phyloP scores from a whole-genome alignment of 345 rosid species.

The Citrus mangshanensis region DNA sequence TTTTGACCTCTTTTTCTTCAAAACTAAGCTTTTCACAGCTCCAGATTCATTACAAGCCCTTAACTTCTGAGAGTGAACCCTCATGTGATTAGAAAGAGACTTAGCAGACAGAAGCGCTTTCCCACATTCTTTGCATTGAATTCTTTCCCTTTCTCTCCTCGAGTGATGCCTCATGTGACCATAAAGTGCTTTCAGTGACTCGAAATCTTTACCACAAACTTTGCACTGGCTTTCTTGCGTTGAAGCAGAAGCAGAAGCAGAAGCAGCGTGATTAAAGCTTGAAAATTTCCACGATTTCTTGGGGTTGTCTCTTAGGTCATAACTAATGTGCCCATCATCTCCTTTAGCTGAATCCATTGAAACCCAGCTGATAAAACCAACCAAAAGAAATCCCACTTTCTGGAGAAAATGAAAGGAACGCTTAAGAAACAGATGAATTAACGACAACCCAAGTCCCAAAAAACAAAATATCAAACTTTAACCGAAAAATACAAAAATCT shows the following conservation, averaged over 20 bases:
- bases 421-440: slow-evolving; percentile 28
- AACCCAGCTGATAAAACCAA: slow-evolving; percentile 15
- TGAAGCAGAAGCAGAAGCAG: neutral
- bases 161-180: slow-evolving; percentile 60
- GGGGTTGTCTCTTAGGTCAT: slow-evolving; percentile 58
- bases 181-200: slow-evolving; percentile 35
- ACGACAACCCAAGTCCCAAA: slow-evolving; percentile 13
- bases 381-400: slow-evolving; percentile 1
- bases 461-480: slow-evolving; percentile 8
- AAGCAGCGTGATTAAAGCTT: slow-evolving; percentile 7
- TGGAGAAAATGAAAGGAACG: slow-evolving; percentile 17
- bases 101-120: slow-evolving; percentile 39
- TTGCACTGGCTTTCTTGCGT: slow-evolving; percentile 23
- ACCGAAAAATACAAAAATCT: neutral
- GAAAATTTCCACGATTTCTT: slow-evolving; percentile 61
- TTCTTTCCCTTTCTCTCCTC: slow-evolving; percentile 32
- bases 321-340: slow-evolving; percentile 21
- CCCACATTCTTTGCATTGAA: slow-evolving; percentile 45
- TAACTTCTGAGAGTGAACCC: slow-evolving; percentile 21
- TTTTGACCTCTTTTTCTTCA: slow-evolving; percentile 48
- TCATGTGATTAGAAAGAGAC: slow-evolving; percentile 33
- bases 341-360: slow-evolving; percentile 19
- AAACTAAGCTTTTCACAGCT: slow-evolving; percentile 21
- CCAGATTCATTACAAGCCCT: slow-evolving; percentile 15
- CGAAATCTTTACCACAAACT: slow-evolving; percentile 37